Percentiles rank a stretch among this genome's conserved stretches.
Conservation (phyloP, 192 early-diverging fungal species). For the Podila verticillata region DNA sequence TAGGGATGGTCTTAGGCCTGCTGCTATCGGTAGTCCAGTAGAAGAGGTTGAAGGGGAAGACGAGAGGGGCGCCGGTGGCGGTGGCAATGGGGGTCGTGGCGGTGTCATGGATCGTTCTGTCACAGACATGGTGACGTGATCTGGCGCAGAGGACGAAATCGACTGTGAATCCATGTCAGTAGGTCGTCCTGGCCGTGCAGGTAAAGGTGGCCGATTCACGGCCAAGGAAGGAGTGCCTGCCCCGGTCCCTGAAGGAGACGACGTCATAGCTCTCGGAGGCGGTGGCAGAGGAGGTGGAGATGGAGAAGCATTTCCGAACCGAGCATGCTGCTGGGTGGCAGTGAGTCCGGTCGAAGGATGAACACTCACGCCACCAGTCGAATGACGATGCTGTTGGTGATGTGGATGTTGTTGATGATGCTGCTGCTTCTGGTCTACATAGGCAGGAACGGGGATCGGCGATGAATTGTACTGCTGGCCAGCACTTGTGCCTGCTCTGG, state of each 20-base stretch:
- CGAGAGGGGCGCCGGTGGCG: slow-evolving; percentile 19
- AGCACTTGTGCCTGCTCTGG: not conserved
- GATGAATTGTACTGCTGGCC: slow-evolving; percentile 29
- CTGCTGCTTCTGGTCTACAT: slow-evolving; percentile 19
- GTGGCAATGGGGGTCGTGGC: slow-evolving; percentile 37
- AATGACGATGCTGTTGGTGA: slow-evolving; percentile 23
- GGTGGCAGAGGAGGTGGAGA: slow-evolving; percentile 46
- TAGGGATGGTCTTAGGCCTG: not conserved
- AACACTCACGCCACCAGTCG: slow-evolving; percentile 13
- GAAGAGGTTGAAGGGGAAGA: slow-evolving; percentile 1
- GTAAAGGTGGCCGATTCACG: slow-evolving; percentile 23
- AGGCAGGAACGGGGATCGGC: slow-evolving; percentile 30
- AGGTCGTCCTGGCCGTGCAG: slow-evolving; percentile 26
- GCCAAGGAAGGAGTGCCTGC: not conserved
- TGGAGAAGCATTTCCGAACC: slow-evolving; percentile 37
- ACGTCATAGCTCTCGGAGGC: slow-evolving; percentile 37
- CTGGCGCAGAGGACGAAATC: not conserved
- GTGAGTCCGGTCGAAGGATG: slow-evolving; percentile 16
- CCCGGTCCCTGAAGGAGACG: slow-evolving; percentile 17
- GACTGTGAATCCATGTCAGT: slow-evolving; percentile 6
- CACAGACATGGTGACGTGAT: slow-evolving; percentile 10
- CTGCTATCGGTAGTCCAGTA: not conserved
- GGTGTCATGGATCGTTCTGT: slow-evolving; percentile 45
- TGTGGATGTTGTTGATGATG: slow-evolving; percentile 27
- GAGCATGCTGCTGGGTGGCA: slow-evolving; percentile 32